phyloP scores from a whole-genome alignment of 2,329 filamentous ascomycete species.

The Diaporthe nobilis region DNA sequence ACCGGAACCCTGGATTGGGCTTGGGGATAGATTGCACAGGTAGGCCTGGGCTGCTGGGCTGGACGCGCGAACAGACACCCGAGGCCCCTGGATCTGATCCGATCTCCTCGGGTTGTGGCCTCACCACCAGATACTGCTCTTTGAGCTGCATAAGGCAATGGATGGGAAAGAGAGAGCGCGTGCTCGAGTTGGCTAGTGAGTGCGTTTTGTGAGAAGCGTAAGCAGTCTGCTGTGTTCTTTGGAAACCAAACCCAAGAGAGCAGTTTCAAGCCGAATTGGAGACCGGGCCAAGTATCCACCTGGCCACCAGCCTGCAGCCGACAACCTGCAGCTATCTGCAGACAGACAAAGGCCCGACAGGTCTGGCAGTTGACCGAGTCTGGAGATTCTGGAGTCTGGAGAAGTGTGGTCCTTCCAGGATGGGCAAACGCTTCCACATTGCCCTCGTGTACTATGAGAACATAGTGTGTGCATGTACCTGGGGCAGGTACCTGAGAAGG shows the following conservation, averaged over 20 bases:
- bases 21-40: constrained; percentile 4
- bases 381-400: background rate
- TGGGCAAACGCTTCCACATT: background rate
- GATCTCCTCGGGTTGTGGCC: background rate
- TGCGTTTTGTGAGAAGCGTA: background rate
- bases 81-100: background rate
- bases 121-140: background rate
- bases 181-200: background rate
- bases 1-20: background rate
- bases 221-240: background rate
- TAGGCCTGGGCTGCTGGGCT: constrained; percentile 1
- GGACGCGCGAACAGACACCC: constrained; percentile 16
- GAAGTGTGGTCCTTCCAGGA: background rate
- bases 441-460: background rate
- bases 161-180: background rate
- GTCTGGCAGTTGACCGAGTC: constrained; percentile 7
- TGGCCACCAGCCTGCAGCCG: constrained; percentile 11
- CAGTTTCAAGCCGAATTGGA: constrained; percentile 15
- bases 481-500: background rate
- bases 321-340: constrained; percentile 10
- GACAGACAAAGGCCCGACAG: constrained; percentile 6
- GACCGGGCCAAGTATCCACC: background rate
- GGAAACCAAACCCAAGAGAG: constrained; percentile 13
- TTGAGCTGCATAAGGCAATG: background rate
- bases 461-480: background rate